Evolutionary conservation across 495 filamentous ascomycete genomes (phyloP).

Genomic region (Penicillium verhagenii): DNA sequence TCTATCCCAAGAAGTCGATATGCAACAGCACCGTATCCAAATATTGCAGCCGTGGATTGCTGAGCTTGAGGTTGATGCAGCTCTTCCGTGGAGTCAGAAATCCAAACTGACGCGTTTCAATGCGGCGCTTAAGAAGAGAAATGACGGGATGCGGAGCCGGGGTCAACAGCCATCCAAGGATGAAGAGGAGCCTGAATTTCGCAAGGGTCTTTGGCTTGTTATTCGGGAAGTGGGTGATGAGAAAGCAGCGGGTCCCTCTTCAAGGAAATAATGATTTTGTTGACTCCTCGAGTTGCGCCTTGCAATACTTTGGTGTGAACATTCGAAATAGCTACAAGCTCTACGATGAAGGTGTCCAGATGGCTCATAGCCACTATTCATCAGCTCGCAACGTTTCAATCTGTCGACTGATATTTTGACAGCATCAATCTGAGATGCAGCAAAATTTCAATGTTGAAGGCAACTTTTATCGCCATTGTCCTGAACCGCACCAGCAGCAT

Average conservation of each 20-base stretch:
- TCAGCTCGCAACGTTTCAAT: too few relatives aligned
- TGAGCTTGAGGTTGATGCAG: slow-evolving; percentile 21
- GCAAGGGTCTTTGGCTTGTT: slow-evolving; percentile 1
- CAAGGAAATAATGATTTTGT: neutral
- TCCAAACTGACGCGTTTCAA: slow-evolving; percentile 27
- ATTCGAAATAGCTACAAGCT: too few relatives aligned
- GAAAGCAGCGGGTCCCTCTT: neutral
- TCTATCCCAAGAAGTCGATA: slow-evolving; percentile 11
- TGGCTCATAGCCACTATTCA: too few relatives aligned
- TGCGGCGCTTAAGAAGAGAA: slow-evolving; percentile 26
- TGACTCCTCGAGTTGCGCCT: too few relatives aligned
- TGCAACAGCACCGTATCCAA: slow-evolving; percentile 14
- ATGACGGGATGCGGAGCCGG: neutral
- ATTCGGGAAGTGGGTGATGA: neutral
- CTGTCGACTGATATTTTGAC: too few relatives aligned
- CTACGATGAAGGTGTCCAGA: too few relatives aligned
- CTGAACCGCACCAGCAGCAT: too few relatives aligned
- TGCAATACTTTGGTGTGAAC: too few relatives aligned
- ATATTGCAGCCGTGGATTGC: slow-evolving; percentile 29
- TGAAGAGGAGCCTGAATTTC: neutral
- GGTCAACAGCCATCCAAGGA: neutral
- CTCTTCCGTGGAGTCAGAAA: slow-evolving; percentile 26
- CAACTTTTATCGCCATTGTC: too few relatives aligned
- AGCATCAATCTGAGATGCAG: too few relatives aligned
- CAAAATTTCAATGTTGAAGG: too few relatives aligned